These are phyloP conservation scores for Graphium sp. DNA, from an alignment of 2,329 filamentous ascomycete genomes.

Conservation along the genomic window DNA sequence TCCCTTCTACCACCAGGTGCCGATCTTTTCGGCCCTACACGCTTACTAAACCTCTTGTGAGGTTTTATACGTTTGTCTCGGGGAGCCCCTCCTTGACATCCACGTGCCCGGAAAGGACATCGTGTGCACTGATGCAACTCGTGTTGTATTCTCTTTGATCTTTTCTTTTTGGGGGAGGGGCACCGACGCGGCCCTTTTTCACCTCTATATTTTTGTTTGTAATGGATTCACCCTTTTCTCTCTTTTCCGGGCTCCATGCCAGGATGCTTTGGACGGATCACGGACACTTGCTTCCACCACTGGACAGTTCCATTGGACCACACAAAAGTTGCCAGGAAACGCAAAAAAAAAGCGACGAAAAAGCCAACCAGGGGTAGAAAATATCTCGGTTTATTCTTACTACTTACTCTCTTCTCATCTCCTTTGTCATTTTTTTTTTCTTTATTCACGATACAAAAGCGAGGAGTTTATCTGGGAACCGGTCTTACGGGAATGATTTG, in stretches of 20 bases:
- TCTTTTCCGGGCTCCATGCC: background rate
- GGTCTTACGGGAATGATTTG: too few relatives aligned
- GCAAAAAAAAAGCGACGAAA: too few relatives aligned
- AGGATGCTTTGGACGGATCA: background rate
- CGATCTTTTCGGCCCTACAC: constrained; percentile 32
- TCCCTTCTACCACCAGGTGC: constrained; percentile 34
- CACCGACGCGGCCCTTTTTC: background rate
- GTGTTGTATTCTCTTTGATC: too few relatives aligned
- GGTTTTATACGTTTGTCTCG: constrained; percentile 1
- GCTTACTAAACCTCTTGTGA: constrained; percentile 22
- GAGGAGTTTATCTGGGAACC: constrained; percentile 1
- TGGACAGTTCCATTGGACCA: background rate
- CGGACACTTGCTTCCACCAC: background rate
- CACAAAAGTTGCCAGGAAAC: background rate
- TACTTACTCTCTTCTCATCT: background rate
- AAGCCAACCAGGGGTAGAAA: background rate
- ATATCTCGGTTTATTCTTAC: background rate
- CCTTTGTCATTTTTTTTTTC: background rate
- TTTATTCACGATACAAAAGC: constrained; percentile 1
- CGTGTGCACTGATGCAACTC: background rate
- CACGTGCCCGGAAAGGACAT: background rate
- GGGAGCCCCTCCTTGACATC: background rate
- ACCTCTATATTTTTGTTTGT: background rate
- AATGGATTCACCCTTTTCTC: background rate
- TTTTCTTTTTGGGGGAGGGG: background rate